Evolutionary conservation across 202 grass and related monocot genomes (phyloP), one percentile per base, ranked within the genome.

Genomic region (Panicum hallii): DNA sequence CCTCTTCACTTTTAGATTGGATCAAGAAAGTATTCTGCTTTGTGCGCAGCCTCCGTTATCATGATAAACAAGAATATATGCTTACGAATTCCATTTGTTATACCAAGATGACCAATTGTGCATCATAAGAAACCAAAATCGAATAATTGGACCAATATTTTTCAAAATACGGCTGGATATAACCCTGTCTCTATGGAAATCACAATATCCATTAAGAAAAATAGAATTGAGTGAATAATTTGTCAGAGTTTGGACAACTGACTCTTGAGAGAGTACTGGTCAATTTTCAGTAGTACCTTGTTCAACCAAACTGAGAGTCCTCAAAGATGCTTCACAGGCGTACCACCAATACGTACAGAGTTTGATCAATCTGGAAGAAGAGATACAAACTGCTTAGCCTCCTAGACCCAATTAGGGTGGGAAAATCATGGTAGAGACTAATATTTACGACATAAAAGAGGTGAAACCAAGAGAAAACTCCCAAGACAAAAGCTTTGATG

Each of bases 1-100:
- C 89, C 89, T 91, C 89, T 91, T 67, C 5, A 32, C 56, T 84
- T 91, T 87, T 71, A 81, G 85, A 88, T 88, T 92, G 71, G 83
- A 81, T 84, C 73, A 41, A 90, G 73, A 83, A 83, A 86, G 79
- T 86, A 45, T 57, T 32, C 16, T 52, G 79, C 76, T 86, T 75
- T 70, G 79, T 68, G 63, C 65, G 70, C 45, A 11, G 19, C 79
- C 74, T 38, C 3, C 14, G n/a, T 48, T 82, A 88, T 81, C 89
- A 91, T 45, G 85, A 82, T 82, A 81, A 76, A 67, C 49, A 85
- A 58, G 77, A 91, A 88, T 85, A 91, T 91, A 80, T 87, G 70
- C 76, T 78, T 54, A 9, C 53, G 65, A 82, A 88, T 73, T 85
- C 19, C 72, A 44, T 54, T 48, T 44, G 26, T 36, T 76, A 74